These are phyloP conservation scores for Leishmania tropica DNA, from an alignment of 208 protist genomes.

Conservation along the genomic window DNA sequence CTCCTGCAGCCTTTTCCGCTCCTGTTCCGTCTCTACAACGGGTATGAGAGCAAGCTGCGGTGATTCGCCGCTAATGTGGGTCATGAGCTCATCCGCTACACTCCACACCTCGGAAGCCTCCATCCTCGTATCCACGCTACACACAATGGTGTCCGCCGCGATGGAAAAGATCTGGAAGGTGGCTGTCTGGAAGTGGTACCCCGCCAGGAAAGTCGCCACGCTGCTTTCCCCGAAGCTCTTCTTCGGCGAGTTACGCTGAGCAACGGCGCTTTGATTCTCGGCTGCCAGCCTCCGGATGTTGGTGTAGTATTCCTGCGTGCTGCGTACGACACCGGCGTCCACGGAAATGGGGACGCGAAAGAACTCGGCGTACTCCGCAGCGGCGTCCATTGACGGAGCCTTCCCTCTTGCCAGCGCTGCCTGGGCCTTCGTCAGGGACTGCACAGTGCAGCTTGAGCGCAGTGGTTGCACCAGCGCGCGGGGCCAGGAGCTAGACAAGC, in stretches of 20 bases:
- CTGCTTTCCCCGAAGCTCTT: constrained; percentile 13
- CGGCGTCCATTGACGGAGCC: constrained; percentile 25
- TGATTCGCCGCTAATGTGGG: constrained; percentile 32
- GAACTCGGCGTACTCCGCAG: constrained; percentile 51
- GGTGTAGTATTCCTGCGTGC: constrained; percentile 41
- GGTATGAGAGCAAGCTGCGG: constrained; percentile 61
- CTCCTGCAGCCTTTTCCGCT: constrained; percentile 36
- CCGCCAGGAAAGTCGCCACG: constrained; percentile 53
- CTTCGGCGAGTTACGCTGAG: constrained; percentile 26
- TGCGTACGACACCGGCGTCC: constrained; percentile 27
- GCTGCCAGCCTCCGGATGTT: constrained; percentile 15
- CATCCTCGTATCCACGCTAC: constrained; percentile 11
- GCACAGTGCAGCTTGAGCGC: constrained; percentile 32
- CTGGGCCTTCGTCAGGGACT: constrained; percentile 48
- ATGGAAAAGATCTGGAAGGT: constrained; percentile 56
- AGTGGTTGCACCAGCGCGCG: constrained; percentile 3
- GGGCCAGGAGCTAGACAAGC: constrained; percentile 5
- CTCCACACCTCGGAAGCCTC: constrained; percentile 24
- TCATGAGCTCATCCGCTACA: constrained; percentile 71
- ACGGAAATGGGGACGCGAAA: constrained; percentile 43
- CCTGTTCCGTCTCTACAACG: constrained; percentile 49
- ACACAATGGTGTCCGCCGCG: constrained; percentile 35
- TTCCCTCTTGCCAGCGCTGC: constrained; percentile 40
- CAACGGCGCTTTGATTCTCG: constrained; percentile 23
- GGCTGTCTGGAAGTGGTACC: constrained; percentile 33